Evolutionary conservation across 78 protist genomes (phyloP).

Genomic region (Planoprotostelium fungivorum): DNA sequence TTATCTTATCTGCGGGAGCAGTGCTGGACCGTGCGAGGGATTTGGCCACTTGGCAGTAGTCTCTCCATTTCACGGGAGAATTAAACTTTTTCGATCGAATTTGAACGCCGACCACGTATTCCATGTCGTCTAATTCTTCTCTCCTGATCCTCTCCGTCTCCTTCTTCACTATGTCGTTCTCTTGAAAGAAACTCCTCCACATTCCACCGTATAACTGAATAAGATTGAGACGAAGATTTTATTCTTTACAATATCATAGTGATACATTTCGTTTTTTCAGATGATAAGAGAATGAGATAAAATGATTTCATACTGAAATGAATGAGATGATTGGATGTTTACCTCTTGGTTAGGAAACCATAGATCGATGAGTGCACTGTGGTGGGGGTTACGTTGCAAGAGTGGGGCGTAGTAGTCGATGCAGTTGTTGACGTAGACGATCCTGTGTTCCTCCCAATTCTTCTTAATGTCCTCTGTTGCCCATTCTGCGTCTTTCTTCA

Average conservation of each 20-base stretch:
- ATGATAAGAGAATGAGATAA: not conserved
- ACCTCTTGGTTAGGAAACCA: not conserved
- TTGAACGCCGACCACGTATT: not conserved
- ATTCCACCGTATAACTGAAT: not conserved
- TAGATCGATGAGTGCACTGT: not conserved
- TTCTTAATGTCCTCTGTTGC: not conserved
- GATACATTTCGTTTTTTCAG: not conserved
- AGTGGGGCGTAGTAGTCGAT: not conserved
- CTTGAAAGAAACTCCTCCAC: not conserved
- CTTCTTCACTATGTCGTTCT: not conserved
- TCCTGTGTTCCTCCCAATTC: not conserved
- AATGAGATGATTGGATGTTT: not conserved
- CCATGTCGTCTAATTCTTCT: not conserved
- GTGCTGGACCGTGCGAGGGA: not conserved
- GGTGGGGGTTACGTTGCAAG: not conserved
- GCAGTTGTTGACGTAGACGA: not conserved
- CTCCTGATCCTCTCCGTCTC: not conserved
- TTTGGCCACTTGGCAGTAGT: not conserved
- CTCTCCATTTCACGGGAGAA: not conserved
- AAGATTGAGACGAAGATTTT: not conserved
- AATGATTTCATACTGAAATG: not conserved
- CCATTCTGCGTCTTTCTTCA: not conserved
- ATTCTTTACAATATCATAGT: too few relatives aligned
- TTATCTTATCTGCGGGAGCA: not conserved
- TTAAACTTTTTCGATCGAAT: not conserved